Conservation (phyloP, 2,329 filamentous ascomycete genomes). For the Fusarium chaquense region DNA sequence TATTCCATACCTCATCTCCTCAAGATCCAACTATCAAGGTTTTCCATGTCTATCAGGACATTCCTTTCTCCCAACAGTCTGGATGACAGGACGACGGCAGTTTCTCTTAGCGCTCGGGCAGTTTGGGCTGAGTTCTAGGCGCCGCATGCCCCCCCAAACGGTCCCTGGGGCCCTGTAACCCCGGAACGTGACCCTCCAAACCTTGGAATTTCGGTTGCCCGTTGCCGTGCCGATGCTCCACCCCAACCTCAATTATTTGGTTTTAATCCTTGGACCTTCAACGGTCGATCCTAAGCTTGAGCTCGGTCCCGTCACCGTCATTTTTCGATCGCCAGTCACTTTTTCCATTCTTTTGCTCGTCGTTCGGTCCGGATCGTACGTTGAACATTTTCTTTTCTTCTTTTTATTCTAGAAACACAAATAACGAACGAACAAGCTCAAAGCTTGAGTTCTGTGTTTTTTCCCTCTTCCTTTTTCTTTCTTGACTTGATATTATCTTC, state of each 20-base stretch:
- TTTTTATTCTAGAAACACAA: not conserved
- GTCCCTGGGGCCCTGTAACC: slow-evolving; percentile 14
- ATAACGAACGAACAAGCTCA: not conserved
- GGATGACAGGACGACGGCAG: slow-evolving; percentile 15
- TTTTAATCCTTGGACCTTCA: slow-evolving; percentile 2
- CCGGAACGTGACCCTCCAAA: slow-evolving; percentile 26
- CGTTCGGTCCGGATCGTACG: slow-evolving; percentile 11
- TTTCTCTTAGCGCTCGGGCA: slow-evolving; percentile 5
- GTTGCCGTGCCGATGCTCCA: slow-evolving; percentile 35
- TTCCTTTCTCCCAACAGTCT: slow-evolving; percentile 11
- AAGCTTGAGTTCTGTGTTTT: slow-evolving; percentile 13
- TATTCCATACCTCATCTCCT: slow-evolving; percentile 2
- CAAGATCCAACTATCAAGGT: slow-evolving; percentile 1
- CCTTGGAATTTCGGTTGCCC: slow-evolving; percentile 24
- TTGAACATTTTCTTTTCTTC: slow-evolving; percentile 12
- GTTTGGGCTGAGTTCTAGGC: slow-evolving; percentile 1
- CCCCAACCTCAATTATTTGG: slow-evolving; percentile 20
- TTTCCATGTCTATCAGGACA: not conserved
- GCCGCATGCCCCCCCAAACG: slow-evolving; percentile 17
- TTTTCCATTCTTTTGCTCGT: slow-evolving; percentile 26
- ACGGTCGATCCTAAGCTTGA: slow-evolving; percentile 19
- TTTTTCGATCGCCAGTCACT: slow-evolving; percentile 11
- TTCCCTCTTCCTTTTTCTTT: not conserved
- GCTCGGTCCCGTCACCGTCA: slow-evolving; percentile 14
- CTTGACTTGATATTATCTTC: not conserved